Evolutionary conservation across 2,329 filamentous ascomycete species (phyloP).

Genomic region (Aspergillus novofumigatus): DNA sequence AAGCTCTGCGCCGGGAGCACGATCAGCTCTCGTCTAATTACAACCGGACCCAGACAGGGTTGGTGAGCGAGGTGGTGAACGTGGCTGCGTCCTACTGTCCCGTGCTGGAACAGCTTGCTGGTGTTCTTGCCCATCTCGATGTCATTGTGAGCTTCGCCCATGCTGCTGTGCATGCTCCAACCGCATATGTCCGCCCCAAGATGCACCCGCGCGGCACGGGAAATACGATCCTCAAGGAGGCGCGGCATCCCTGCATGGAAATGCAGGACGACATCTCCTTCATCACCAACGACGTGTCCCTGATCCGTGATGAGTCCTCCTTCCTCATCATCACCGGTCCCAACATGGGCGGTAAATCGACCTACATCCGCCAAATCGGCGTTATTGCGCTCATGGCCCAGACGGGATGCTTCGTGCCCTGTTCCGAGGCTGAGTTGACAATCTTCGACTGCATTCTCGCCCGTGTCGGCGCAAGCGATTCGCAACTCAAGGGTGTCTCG

Average conservation of each 20-base stretch:
- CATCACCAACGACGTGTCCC: conserved; percentile 92
- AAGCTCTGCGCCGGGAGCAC: conserved; percentile 78
- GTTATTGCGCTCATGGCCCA: conserved; percentile 98
- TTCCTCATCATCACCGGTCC: conserved; percentile 97
- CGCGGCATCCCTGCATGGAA: conserved; percentile 95
- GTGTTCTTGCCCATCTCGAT: conserved; percentile 85
- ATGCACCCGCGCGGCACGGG: conserved; percentile 86
- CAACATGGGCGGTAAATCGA: conserved; percentile 99
- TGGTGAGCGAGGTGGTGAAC: conserved; percentile 87
- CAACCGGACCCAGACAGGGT: conserved; percentile 84
- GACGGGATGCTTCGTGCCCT: conserved; percentile 93
- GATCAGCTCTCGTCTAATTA: conserved; percentile 94
- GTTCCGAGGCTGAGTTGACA: conserved; percentile 80
- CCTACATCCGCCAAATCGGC: conserved; percentile 94
- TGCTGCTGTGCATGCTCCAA: conserved; percentile 86
- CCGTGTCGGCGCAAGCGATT: conserved; percentile 91
- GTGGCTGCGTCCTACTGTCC: conserved; percentile 94
- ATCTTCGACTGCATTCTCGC: conserved; percentile 97
- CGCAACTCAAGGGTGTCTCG: conserved; percentile 93
- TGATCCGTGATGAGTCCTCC: conserved; percentile 72
- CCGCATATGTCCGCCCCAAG: conserved; percentile 82
- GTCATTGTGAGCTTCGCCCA: conserved; percentile 94
- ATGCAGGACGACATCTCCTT: conserved; percentile 98
- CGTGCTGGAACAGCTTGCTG: conserved; percentile 82
- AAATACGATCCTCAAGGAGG: conserved; percentile 84